These are phyloP conservation scores for Eucalyptus marginata DNA, from an alignment of 345 rosid species.

Conservation along the genomic window DNA sequence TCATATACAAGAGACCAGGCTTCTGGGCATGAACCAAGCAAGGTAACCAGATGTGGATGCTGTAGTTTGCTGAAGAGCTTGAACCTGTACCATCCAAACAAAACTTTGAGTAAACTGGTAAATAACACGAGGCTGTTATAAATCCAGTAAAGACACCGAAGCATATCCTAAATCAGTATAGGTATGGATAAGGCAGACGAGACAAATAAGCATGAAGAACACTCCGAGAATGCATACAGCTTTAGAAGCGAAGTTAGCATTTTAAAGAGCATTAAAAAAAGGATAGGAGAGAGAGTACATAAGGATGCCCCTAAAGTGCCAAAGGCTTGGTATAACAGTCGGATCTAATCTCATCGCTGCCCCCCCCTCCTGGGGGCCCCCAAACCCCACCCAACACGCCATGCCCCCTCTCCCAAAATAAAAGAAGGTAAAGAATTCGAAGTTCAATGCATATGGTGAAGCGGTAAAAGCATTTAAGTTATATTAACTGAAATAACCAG, in stretches of 20 bases:
- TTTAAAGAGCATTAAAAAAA: not conserved
- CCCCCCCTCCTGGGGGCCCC: no score
- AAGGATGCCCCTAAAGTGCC: not conserved
- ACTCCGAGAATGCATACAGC: not conserved
- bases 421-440: not conserved
- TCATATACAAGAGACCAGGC: constrained; percentile 56
- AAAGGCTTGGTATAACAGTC: not conserved
- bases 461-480: not conserved
- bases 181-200: not conserved
- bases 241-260: not conserved
- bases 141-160: not conserved
- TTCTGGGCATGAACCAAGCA: constrained; percentile 69
- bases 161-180: not conserved
- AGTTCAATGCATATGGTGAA: not conserved
- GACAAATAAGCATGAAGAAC: not conserved
- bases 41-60: constrained; percentile 61
- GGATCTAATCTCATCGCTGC: not conserved
- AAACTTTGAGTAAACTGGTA: not conserved
- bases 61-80: constrained; percentile 56
- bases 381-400: not conserved
- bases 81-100: constrained; percentile 21
- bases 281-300: not conserved
- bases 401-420: not conserved
- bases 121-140: not conserved
- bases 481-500: not conserved